Conservation (phyloP, 192 early-diverging fungal species). For the Backusella sp. region DNA sequence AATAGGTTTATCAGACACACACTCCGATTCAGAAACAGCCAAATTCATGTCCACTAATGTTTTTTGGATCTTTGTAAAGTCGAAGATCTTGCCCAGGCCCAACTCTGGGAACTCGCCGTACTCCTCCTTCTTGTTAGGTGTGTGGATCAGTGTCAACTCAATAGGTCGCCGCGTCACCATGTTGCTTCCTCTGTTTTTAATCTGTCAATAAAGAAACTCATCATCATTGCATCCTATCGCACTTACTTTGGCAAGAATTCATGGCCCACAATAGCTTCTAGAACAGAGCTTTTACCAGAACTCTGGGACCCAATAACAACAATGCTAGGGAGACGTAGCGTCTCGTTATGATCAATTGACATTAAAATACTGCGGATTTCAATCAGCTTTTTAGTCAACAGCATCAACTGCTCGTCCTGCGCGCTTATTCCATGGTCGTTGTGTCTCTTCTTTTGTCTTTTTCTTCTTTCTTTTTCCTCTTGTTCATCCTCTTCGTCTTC, state of each 20-base stretch:
- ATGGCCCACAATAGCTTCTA: conserved; percentile 85
- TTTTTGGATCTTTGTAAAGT: conserved; percentile 88
- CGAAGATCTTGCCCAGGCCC: conserved; percentile 83
- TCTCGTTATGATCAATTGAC: conserved; percentile 74
- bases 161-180: conserved; percentile 86
- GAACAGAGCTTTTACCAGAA: conserved; percentile 84
- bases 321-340: conserved; percentile 84
- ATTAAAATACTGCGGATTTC: conserved; percentile 94
- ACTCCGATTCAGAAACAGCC: conserved; percentile 91
- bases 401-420: conserved; percentile 80
- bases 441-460: conserved; percentile 33
- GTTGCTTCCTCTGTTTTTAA: conserved; percentile 57
- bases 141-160: conserved; percentile 82
- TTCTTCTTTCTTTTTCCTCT: conserved; percentile 47
- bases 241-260: conserved; percentile 81
- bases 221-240: neutral
- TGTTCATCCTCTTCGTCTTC: conserved; percentile 7
- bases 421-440: conserved; percentile 33
- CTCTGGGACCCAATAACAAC: conserved; percentile 86
- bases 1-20: conserved; percentile 81
- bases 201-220: neutral
- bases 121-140: conserved; percentile 70
- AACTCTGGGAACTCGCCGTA: conserved; percentile 86
- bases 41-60: conserved; percentile 94
- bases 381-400: conserved; percentile 90